Base-by-base conservation (phyloP, 352 stramenopile genomes). In the Phytopythium boreale region DNA sequence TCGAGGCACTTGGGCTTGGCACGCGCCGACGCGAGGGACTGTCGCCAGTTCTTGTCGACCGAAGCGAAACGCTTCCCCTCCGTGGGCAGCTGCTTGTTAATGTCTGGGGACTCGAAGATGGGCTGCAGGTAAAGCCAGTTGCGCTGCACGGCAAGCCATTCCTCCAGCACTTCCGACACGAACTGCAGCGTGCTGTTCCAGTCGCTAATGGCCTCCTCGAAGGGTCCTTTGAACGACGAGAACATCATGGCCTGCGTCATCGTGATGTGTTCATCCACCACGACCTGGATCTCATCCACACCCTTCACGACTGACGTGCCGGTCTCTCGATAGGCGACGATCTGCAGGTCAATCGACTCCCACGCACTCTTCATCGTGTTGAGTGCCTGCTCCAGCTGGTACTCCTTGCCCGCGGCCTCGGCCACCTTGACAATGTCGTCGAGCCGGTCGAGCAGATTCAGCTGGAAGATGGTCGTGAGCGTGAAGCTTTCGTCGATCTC, bases 61-160 rank as follows among this genome's bases (percentile, higher is more conserved):
- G 92, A 97, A 0, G 89, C 84, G 63, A 98, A 98, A 9, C 93
- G 80, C 63, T 98, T 98, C 17, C 91, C 92, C 69, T 98, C 95
- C 5, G 84, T 93, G 0, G 95, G 95, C 1, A 98, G 81, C 63
- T 98, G 95, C 67, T 98, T 98, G 77, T 98, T 98, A 64, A 98
- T 98, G 62, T 98, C 95, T 0, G 90, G 82, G 2, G 90, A 98
- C 66, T 98, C 94, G 51, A 98, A 98, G 59, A 98, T 98, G 12
- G 95, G 95, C 68, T 98, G 93, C 10, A 98, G 74, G 57, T 98
- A 98, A n/a, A 98, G 64, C 95, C 95, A 98, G 70, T 88, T 97
- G 20, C 95, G 87, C 70, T 98, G 94, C 14, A 98, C 89, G 56
- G 90, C 87, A 26, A 98, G 89, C 95, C 94, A 98, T 64, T 98